These are phyloP conservation scores for Corinectria fuckeliana DNA, from an alignment of 2,329 filamentous ascomycete species.

Conservation along the genomic window DNA sequence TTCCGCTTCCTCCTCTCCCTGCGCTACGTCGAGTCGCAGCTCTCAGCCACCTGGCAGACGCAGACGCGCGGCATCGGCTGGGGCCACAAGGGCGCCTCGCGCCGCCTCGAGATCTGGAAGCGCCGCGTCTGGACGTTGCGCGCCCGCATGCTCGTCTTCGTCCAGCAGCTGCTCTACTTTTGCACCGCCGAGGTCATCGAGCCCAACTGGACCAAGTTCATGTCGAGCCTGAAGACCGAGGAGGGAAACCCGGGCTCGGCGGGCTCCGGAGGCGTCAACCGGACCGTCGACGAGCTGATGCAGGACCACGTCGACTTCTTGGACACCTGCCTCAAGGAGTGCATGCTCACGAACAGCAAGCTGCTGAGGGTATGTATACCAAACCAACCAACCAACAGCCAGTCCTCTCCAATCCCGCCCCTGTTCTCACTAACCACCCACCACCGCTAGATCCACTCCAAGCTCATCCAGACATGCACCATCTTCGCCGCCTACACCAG, in stretches of 20 bases:
- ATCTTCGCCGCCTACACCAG: constrained; percentile 92
- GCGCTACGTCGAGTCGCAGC: constrained; percentile 85
- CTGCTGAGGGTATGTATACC: constrained; percentile 78
- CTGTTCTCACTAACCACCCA: constrained; percentile 18
- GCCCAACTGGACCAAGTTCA: constrained; percentile 93
- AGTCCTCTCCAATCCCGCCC: not conserved
- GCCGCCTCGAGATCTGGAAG: constrained; percentile 88
- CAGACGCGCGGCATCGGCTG: constrained; percentile 83
- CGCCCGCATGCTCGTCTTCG: constrained; percentile 94
- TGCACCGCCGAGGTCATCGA: constrained; percentile 97
- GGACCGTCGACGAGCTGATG: constrained; percentile 97
- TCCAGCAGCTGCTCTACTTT: constrained; percentile 96
- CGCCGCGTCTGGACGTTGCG: constrained; percentile 88
- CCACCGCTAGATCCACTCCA: constrained; percentile 82
- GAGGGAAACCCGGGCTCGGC: constrained; percentile 47
- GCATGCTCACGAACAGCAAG: constrained; percentile 98
- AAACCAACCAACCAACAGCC: too few relatives aligned
- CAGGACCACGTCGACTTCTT: constrained; percentile 98
- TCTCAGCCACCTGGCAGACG: constrained; percentile 88
- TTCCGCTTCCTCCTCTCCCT: constrained; percentile 93
- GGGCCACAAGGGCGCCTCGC: constrained; percentile 78
- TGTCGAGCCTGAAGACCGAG: constrained; percentile 78
- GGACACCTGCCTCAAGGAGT: constrained; percentile 97
- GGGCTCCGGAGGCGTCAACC: constrained; percentile 46
- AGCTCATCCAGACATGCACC: constrained; percentile 94